These are phyloP conservation scores for Gardenia jasminoides DNA, from an alignment of 257 asterid species.

Conservation along the genomic window DNA sequence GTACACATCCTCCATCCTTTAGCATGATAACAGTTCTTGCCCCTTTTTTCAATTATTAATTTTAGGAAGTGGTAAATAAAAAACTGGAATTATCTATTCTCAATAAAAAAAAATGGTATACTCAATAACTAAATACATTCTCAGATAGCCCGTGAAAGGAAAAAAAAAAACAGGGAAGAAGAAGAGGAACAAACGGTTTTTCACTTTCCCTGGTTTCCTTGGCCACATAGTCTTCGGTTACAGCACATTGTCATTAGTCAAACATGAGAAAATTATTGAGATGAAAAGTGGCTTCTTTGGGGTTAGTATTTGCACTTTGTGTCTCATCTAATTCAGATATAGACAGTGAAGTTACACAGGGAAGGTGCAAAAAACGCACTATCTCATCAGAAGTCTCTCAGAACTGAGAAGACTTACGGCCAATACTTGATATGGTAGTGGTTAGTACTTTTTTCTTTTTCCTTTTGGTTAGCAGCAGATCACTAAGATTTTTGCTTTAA, in stretches of 20 bases:
- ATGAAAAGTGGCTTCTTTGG: background rate
- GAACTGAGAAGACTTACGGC: constrained; percentile 35
- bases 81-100: too few species aligned
- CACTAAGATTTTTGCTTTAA: background rate
- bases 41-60: too few species aligned
- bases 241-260: background rate
- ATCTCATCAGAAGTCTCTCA: constrained; percentile 50
- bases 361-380: constrained; percentile 50
- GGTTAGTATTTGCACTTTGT: background rate
- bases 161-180: background rate
- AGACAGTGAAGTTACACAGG: constrained; percentile 45
- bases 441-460: background rate
- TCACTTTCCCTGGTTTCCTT: background rate
- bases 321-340: constrained; percentile 27
- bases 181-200: background rate
- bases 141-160: too few species aligned
- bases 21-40: too few species aligned
- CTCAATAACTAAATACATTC: too few species aligned
- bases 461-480: constrained; percentile 4
- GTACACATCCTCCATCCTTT: too few species aligned
- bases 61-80: too few species aligned
- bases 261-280: background rate
- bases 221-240: background rate
- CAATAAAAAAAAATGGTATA: too few species aligned
- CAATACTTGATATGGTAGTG: constrained; percentile 35